A percentile compares a stretch with the other conserved stretches of the same genome.
Conservation (phyloP, 176 grass and related monocot genomes). For the Hsuehochloa calcarea region DNA sequence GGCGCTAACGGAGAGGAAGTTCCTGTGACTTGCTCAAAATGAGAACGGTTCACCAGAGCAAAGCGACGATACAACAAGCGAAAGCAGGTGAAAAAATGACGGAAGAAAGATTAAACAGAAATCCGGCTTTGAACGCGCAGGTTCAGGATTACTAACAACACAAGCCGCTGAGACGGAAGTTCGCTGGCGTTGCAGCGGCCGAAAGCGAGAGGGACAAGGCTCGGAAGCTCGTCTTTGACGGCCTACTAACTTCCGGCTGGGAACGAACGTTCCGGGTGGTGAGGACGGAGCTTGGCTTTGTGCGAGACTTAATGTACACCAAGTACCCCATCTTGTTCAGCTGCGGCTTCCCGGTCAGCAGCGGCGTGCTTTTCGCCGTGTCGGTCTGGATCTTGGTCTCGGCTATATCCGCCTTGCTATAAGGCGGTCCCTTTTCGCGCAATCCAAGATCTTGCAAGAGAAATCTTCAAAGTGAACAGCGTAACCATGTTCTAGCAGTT, state of each 20-base stretch:
- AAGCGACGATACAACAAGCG: too few species aligned
- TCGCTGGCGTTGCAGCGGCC: neutral
- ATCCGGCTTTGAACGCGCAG: too few species aligned
- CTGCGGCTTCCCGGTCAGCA: conserved; percentile 39
- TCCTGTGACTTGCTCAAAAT: too few species aligned
- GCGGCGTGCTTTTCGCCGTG: conserved; percentile 11
- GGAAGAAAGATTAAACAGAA: too few species aligned
- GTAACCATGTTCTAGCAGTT: too few species aligned
- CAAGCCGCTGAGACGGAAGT: conserved; percentile 41
- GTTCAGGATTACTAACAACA: too few species aligned
- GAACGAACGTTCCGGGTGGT: conserved; percentile 34
- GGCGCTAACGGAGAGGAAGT: too few species aligned
- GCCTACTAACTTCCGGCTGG: conserved; percentile 12
- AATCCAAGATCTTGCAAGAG: too few species aligned
- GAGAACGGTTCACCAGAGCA: too few species aligned
- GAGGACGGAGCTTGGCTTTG: conserved; percentile 35
- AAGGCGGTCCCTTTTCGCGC: too few species aligned
- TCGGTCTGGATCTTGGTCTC: conserved; percentile 21
- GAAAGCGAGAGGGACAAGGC: neutral
- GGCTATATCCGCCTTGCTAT: neutral
- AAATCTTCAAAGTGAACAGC: too few species aligned
- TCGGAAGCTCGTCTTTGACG: conserved; percentile 3
- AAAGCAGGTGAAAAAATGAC: too few species aligned
- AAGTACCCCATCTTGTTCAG: conserved; percentile 53
- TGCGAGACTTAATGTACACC: conserved; percentile 43